phyloP scores from a whole-genome alignment of 2,329 filamentous ascomycete species.

The Exophiala mesophila region DNA sequence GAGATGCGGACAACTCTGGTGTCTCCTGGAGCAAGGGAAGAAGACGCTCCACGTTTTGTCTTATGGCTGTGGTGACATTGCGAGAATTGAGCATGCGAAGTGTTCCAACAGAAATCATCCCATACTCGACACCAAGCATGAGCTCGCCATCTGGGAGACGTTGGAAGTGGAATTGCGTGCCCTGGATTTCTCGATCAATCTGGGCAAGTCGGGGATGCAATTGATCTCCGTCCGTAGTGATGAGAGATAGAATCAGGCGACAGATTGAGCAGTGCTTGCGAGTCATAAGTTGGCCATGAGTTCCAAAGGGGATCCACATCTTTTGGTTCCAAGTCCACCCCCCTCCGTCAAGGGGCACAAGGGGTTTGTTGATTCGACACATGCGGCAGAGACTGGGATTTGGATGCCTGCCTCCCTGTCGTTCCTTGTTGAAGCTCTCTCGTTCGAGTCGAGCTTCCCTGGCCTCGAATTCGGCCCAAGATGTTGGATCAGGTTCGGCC shows the following conservation, averaged over 20 bases:
- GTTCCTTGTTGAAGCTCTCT: not conserved
- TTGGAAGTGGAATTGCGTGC: constrained; percentile 1
- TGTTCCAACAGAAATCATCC: not conserved
- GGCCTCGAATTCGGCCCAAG: not conserved
- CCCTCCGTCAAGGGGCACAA: not conserved
- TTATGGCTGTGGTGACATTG: not conserved
- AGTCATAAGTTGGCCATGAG: not conserved
- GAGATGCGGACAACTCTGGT: not conserved
- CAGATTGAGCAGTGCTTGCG: not conserved
- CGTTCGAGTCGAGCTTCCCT: not conserved
- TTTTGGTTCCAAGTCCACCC: not conserved
- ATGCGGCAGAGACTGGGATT: not conserved
- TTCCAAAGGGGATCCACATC: not conserved
- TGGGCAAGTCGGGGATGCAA: not conserved
- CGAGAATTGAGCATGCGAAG: not conserved
- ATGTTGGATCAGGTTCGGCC: not conserved
- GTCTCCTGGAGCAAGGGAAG: not conserved
- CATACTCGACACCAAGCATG: constrained; percentile 3
- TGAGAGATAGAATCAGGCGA: not conserved
- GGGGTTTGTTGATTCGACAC: not conserved
- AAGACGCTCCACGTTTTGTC: not conserved
- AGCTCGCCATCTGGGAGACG: not conserved
- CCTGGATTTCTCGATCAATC: constrained; percentile 2
- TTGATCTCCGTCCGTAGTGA: not conserved
- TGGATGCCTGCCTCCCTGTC: not conserved